Conservation (phyloP, 495 filamentous ascomycete species). For the Xylaria longipes region DNA sequence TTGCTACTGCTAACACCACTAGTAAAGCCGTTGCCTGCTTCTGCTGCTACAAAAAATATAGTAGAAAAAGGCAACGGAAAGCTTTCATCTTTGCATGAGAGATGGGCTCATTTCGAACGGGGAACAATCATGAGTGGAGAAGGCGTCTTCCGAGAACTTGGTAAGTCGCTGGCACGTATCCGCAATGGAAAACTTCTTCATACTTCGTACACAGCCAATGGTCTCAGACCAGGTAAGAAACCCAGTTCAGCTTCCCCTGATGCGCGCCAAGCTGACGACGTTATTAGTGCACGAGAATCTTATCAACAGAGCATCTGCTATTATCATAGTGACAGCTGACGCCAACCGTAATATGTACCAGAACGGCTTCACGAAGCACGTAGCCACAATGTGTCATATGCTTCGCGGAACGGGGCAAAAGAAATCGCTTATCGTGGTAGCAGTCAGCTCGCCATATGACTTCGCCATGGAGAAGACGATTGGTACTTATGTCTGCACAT, state of each 20-base stretch:
- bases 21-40: constrained; percentile 85
- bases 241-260: not conserved
- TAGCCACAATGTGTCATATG: constrained; percentile 86
- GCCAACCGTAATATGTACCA: constrained; percentile 91
- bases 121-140: constrained; percentile 84
- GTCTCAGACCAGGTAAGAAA: constrained; percentile 69
- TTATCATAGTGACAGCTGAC: constrained; percentile 88
- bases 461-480: constrained; percentile 91
- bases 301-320: constrained; percentile 82
- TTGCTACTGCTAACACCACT: constrained; percentile 81
- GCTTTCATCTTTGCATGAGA: constrained; percentile 57
- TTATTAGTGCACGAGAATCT: constrained; percentile 78
- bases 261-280: constrained; percentile 9
- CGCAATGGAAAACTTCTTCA: constrained; percentile 82
- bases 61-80: constrained; percentile 55
- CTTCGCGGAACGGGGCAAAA: constrained; percentile 61
- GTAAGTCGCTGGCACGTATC: constrained; percentile 79
- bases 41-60: constrained; percentile 66
- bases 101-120: constrained; percentile 61
- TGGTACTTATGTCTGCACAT: constrained; percentile 89
- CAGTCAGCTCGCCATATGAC: constrained; percentile 90
- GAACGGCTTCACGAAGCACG: constrained; percentile 88
- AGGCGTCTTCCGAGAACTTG: constrained; percentile 83
- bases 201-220: constrained; percentile 90
- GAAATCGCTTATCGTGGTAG: constrained; percentile 83